A percentile compares a stretch with the other conserved stretches of the same genome.
These are phyloP conservation scores for Bruguiera parviflora DNA, from an alignment of 345 rosid genomes.

Conservation along the genomic window DNA sequence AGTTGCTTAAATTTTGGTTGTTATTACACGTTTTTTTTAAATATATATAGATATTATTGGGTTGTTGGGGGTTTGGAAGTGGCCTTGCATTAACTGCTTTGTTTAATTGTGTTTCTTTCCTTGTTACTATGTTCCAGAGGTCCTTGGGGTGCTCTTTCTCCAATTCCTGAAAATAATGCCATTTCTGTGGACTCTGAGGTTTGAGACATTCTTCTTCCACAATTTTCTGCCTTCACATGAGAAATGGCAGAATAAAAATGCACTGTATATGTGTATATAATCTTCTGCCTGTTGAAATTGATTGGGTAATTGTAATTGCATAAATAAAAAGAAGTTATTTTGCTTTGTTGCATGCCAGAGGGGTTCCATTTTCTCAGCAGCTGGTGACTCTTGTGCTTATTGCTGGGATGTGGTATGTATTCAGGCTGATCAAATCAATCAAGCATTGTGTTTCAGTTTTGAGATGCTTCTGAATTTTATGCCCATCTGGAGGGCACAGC, in stretches of 20 bases:
- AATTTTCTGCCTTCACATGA: conserved; percentile 1
- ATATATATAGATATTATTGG: neutral
- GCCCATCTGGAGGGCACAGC: neutral
- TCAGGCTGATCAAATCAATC: conserved; percentile 23
- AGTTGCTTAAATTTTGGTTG: neutral
- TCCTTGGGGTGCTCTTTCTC: conserved; percentile 96
- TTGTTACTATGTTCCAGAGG: conserved; percentile 47
- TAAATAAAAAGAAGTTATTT: conserved; percentile 6
- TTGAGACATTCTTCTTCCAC: conserved; percentile 3
- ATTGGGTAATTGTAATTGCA: neutral
- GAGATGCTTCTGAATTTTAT: conserved; percentile 8
- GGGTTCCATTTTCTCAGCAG: conserved; percentile 77
- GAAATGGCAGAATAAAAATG: neutral
- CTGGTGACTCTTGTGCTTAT: conserved; percentile 92
- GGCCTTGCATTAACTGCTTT: conserved; percentile 10
- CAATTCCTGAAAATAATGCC: conserved; percentile 87
- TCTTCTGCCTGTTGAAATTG: conserved; percentile 1
- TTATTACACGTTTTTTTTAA: neutral
- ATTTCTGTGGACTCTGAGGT: conserved; percentile 73
- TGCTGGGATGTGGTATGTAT: conserved; percentile 97
- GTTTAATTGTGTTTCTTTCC: conserved; percentile 4
- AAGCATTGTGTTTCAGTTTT: neutral
- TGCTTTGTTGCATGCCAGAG: conserved; percentile 41
- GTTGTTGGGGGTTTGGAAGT: neutral
- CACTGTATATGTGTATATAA: neutral